These are phyloP conservation scores for Naganishia vaughanmartiniae DNA, from an alignment of 768 basidiomycete species.

Conservation along the genomic window DNA sequence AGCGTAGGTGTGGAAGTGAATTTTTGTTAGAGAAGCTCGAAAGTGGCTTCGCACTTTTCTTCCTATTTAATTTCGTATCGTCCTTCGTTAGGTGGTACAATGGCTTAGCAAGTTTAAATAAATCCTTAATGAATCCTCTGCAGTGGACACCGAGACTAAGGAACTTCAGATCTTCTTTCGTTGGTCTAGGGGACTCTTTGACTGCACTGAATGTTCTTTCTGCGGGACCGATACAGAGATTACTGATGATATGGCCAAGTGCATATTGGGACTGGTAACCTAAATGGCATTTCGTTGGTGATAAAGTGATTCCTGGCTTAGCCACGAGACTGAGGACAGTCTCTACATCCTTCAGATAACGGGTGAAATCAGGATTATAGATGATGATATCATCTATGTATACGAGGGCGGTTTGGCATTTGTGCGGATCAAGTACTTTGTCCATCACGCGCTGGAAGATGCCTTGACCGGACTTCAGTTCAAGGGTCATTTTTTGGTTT, in stretches of 20 bases:
- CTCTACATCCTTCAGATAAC: slow-evolving; percentile 41
- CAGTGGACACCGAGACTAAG: slow-evolving; percentile 40
- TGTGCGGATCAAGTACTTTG: background rate
- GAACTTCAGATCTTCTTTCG: slow-evolving; percentile 33
- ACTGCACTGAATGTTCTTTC: background rate
- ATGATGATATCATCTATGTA: slow-evolving; percentile 27
- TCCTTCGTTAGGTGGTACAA: slow-evolving; percentile 28
- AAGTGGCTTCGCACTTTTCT: slow-evolving; percentile 2
- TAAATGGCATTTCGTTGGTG: slow-evolving; percentile 11
- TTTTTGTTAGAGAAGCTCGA: slow-evolving; percentile 24
- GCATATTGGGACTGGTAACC: background rate
- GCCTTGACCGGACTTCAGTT: slow-evolving; percentile 17
- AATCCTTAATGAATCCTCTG: slow-evolving; percentile 38
- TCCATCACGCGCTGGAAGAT: slow-evolving; percentile 26
- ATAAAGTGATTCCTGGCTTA: slow-evolving; percentile 9
- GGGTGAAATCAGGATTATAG: background rate
- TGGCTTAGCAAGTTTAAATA: slow-evolving; percentile 29
- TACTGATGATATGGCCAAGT: background rate
- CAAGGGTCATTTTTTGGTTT: slow-evolving; percentile 23
- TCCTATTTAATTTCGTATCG: slow-evolving; percentile 16
- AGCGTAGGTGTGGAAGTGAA: no score
- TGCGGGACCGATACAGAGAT: background rate
- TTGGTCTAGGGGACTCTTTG: slow-evolving; percentile 37
- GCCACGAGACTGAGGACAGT: background rate
- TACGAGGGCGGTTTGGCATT: slow-evolving; percentile 20